Percentiles rank a stretch among this genome's conserved stretches.
These are phyloP conservation scores for Sporothrix brasiliensis DNA, from an alignment of 2,329 filamentous ascomycete genomes.

Conservation along the genomic window DNA sequence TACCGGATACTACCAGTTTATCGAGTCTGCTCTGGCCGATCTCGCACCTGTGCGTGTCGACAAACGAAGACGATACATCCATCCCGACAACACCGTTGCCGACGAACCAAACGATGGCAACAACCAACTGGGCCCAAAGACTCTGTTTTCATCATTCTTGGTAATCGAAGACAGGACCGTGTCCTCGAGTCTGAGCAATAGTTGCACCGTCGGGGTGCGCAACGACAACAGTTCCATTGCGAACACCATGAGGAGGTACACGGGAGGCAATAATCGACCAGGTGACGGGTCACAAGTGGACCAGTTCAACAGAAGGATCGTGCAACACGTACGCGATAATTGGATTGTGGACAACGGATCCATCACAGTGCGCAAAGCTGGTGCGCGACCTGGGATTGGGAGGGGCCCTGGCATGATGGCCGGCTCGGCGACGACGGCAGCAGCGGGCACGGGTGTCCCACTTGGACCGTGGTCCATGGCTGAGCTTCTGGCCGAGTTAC, in stretches of 20 bases:
- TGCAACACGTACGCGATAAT: conserved; percentile 50
- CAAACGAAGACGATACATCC: neutral
- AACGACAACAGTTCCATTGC: neutral
- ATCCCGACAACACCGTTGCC: neutral
- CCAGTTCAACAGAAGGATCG: conserved; percentile 49
- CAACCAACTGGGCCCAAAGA: neutral
- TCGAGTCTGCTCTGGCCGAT: conserved; percentile 12
- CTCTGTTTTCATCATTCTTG: conserved; percentile 16
- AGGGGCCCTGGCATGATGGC: neutral
- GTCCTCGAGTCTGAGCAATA: neutral
- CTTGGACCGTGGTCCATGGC: conserved; percentile 41
- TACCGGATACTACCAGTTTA: conserved; percentile 26
- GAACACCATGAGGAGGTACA: neutral
- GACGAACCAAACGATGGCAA: neutral
- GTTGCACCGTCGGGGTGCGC: neutral
- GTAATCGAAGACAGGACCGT: neutral
- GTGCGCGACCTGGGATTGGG: conserved; percentile 19
- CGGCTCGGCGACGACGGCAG: neutral
- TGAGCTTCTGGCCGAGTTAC: conserved; percentile 42
- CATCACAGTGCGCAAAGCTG: conserved; percentile 36
- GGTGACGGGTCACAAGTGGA: conserved; percentile 41
- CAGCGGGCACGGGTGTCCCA: conserved; percentile 31
- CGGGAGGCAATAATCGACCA: neutral
- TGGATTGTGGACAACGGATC: conserved; percentile 44
- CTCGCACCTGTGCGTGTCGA: neutral